phyloP scores from a whole-genome alignment of 441 rosid genomes.

The Gossypium lobatum region DNA sequence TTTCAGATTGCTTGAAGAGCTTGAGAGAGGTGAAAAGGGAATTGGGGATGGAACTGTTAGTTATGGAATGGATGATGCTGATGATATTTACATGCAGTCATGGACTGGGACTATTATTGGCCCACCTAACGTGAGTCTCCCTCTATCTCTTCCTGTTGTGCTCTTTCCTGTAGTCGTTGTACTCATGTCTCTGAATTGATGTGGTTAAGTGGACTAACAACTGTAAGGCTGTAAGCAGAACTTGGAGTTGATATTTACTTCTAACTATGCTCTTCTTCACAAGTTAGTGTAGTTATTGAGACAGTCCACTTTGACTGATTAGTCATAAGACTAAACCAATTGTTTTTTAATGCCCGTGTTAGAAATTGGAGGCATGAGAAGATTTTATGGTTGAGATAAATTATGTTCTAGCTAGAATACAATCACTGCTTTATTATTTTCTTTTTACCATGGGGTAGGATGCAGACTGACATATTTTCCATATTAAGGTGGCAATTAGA shows the following conservation, averaged over 20 bases:
- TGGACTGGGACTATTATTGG: conserved; percentile 80
- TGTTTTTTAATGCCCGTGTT: not conserved
- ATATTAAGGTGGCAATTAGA: not conserved
- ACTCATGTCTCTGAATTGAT: not conserved
- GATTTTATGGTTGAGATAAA: too few species aligned
- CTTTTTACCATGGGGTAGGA: not conserved
- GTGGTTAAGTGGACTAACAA: not conserved
- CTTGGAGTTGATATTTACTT: not conserved
- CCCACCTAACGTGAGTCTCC: conserved; percentile 47
- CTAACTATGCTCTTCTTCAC: not conserved
- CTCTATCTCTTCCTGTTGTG: not conserved
- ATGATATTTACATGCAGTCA: conserved; percentile 66
- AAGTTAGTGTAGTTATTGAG: not conserved
- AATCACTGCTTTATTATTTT: not conserved
- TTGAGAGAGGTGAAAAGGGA: conserved; percentile 77
- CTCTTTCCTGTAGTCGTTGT: not conserved
- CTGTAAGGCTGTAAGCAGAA: not conserved
- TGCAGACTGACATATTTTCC: not conserved
- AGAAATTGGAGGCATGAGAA: not conserved
- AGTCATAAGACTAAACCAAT: not conserved
- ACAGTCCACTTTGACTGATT: not conserved
- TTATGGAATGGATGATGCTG: conserved; percentile 77
- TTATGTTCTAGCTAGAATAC: not conserved
- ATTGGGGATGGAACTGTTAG: conserved; percentile 76
- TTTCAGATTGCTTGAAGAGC: conserved; percentile 72